phyloP scores from a whole-genome alignment of 768 basidiomycete genomes.

The Lactarius indigo region DNA sequence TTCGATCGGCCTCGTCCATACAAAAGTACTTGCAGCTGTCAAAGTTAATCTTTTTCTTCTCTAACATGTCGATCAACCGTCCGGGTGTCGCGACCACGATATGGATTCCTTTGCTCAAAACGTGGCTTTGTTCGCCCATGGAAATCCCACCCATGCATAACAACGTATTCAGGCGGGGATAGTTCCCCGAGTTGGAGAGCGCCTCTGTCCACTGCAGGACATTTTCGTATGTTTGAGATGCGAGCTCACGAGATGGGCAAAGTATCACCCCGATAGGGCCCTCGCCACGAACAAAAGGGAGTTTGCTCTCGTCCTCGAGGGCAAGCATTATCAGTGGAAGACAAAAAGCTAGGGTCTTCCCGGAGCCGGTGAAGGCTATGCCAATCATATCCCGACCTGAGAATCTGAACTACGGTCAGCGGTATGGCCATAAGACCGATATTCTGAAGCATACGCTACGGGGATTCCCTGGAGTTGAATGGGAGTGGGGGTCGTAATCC shows the following conservation, averaged over 20 bases:
- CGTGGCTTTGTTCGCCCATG: slow-evolving; percentile 96
- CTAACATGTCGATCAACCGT: slow-evolving; percentile 95
- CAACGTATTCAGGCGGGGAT: slow-evolving; percentile 83
- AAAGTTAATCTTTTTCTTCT: slow-evolving; percentile 90
- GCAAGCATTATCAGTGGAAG: slow-evolving; percentile 97
- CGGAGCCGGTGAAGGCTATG: slow-evolving; percentile 98
- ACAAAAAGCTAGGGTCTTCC: slow-evolving; percentile 98
- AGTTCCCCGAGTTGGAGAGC: slow-evolving; percentile 72
- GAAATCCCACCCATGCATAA: slow-evolving; percentile 97
- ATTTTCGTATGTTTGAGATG: slow-evolving; percentile 96
- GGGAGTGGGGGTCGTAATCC: slow-evolving; percentile 85
- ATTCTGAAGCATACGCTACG: slow-evolving; percentile 63
- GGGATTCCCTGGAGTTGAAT: slow-evolving; percentile 98
- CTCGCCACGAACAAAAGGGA: slow-evolving; percentile 90
- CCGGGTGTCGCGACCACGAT: slow-evolving; percentile 97
- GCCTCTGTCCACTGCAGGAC: slow-evolving; percentile 81
- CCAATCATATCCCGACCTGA: slow-evolving; percentile 97
- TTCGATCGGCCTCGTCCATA: slow-evolving; percentile 99
- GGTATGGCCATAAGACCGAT: background rate
- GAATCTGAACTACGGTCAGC: slow-evolving; percentile 52
- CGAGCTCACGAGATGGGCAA: slow-evolving; percentile 95
- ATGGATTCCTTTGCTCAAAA: slow-evolving; percentile 87
- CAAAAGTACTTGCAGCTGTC: slow-evolving; percentile 94
- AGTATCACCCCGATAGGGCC: slow-evolving; percentile 96
- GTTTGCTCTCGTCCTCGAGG: slow-evolving; percentile 86